Percentiles rank a stretch among this genome's conserved stretches.
These are phyloP conservation scores for Dichotomopilus funicola DNA, from an alignment of 2,329 filamentous ascomycete genomes.

Conservation along the genomic window DNA sequence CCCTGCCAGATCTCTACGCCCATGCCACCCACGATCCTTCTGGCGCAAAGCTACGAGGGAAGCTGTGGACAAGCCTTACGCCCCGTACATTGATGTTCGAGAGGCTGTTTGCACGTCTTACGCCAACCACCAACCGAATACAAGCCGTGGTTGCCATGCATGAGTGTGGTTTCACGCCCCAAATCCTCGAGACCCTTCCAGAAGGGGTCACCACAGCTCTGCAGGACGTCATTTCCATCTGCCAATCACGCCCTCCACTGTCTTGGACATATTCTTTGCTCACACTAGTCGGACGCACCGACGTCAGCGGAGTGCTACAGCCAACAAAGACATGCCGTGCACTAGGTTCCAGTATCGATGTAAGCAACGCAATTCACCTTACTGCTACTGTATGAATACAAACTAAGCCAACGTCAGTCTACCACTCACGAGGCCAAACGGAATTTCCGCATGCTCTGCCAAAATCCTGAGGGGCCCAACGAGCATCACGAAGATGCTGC, in stretches of 20 bases:
- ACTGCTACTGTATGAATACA: background rate
- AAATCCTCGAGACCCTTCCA: constrained; percentile 74
- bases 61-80: constrained; percentile 43
- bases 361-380: constrained; percentile 26
- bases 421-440: constrained; percentile 60
- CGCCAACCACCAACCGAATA: constrained; percentile 43
- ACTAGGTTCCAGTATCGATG: constrained; percentile 35
- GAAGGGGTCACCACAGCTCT: constrained; percentile 76
- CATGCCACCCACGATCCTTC: constrained; percentile 32
- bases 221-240: constrained; percentile 76
- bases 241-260: constrained; percentile 73
- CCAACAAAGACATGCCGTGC: constrained; percentile 35
- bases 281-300: constrained; percentile 70
- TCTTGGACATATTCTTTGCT: constrained; percentile 68
- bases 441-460: constrained; percentile 74
- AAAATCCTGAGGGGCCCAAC: constrained; percentile 54
- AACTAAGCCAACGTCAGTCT: constrained; percentile 35
- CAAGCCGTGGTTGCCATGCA: constrained; percentile 70
- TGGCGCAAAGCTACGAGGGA: constrained; percentile 31
- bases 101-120: constrained; percentile 56
- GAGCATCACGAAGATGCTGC: constrained; percentile 67
- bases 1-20: constrained; percentile 41
- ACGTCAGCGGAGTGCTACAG: constrained; percentile 63
- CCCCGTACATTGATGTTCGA: constrained; percentile 66
- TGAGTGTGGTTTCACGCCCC: constrained; percentile 57